Evolutionary conservation across 352 stramenopile species (phyloP).

Genomic region (Phytophthora pistaciae): DNA sequence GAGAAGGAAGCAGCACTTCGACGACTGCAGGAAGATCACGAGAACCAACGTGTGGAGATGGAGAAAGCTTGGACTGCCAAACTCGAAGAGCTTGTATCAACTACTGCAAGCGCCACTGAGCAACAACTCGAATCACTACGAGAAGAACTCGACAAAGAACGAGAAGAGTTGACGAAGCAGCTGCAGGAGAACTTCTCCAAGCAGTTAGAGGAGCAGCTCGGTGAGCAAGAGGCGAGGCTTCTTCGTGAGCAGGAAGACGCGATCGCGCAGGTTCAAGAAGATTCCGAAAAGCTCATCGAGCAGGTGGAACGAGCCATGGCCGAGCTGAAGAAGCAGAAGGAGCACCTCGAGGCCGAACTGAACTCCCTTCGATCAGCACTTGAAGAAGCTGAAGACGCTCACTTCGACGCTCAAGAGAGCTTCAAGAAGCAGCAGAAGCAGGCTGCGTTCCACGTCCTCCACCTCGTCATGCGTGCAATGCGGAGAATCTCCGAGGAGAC

Average conservation of each 20-base stretch:
- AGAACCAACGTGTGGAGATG: constrained; percentile 23
- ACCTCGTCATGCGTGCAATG: constrained; percentile 50
- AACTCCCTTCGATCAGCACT: constrained; percentile 53
- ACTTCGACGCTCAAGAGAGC: constrained; percentile 74
- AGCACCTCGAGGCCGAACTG: constrained; percentile 70
- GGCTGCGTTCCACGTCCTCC: constrained; percentile 62
- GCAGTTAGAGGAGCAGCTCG: constrained; percentile 47
- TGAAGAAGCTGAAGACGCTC: constrained; percentile 78
- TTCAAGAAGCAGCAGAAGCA: constrained; percentile 65
- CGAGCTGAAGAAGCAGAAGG: constrained; percentile 80
- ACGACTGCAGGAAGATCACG: constrained; percentile 21
- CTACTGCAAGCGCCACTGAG: constrained; percentile 1
- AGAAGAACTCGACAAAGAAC: constrained; percentile 24
- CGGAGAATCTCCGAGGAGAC: constrained; percentile 39
- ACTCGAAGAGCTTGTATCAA: constrained; percentile 15
- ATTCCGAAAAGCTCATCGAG: constrained; percentile 82
- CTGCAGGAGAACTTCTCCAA: constrained; percentile 42
- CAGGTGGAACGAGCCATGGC: constrained; percentile 79
- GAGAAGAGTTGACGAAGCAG: constrained; percentile 21
- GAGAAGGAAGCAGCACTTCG: constrained; percentile 25
- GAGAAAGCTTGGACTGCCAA: constrained; percentile 38
- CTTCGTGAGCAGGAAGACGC: constrained; percentile 76
- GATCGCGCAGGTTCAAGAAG: constrained; percentile 80
- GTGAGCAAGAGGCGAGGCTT: constrained; percentile 54
- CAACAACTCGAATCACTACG: constrained; percentile 28